Percentiles rank a stretch among this genome's conserved stretches.
phyloP scores from a whole-genome alignment of 2,329 filamentous ascomycete species.

The Didymella lethalis region DNA sequence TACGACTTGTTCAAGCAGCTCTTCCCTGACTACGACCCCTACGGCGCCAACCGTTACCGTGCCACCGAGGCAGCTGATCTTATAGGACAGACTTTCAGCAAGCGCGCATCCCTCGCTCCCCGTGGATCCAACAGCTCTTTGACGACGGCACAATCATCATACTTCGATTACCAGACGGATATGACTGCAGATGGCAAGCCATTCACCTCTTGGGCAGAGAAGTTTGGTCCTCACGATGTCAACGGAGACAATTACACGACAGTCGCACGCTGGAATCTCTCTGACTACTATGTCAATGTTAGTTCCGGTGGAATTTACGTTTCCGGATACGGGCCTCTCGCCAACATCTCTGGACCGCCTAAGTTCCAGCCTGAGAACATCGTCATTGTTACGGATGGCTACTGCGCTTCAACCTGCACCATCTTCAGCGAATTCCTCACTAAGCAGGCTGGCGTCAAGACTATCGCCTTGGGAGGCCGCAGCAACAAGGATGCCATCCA shows the following conservation, averaged over 20 bases:
- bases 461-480: constrained; percentile 61
- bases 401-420: constrained; percentile 67
- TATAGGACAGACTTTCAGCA: constrained; percentile 54
- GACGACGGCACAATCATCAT: constrained; percentile 49
- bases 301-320: constrained; percentile 49
- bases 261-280: constrained; percentile 47
- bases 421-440: constrained; percentile 65
- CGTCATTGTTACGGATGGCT: constrained; percentile 65
- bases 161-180: constrained; percentile 58
- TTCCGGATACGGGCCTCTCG: constrained; percentile 44
- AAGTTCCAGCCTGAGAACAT: constrained; percentile 63
- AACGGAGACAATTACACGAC: constrained; percentile 53
- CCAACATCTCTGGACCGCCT: constrained; percentile 54
- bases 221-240: constrained; percentile 43
- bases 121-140: constrained; percentile 52
- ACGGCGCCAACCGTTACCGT: constrained; percentile 62
- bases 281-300: constrained; percentile 40
- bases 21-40: constrained; percentile 60
- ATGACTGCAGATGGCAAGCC: constrained; percentile 60
- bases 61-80: constrained; percentile 57
- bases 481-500: constrained; percentile 59
- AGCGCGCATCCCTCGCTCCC: constrained; percentile 43
- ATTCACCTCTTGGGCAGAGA: constrained; percentile 57
- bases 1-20: constrained; percentile 69
- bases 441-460: constrained; percentile 62